A percentile compares a stretch with the other conserved stretches of the same genome.
Evolutionary conservation across 768 basidiomycete species (phyloP).

Genomic region (Tulasnella sp.): DNA sequence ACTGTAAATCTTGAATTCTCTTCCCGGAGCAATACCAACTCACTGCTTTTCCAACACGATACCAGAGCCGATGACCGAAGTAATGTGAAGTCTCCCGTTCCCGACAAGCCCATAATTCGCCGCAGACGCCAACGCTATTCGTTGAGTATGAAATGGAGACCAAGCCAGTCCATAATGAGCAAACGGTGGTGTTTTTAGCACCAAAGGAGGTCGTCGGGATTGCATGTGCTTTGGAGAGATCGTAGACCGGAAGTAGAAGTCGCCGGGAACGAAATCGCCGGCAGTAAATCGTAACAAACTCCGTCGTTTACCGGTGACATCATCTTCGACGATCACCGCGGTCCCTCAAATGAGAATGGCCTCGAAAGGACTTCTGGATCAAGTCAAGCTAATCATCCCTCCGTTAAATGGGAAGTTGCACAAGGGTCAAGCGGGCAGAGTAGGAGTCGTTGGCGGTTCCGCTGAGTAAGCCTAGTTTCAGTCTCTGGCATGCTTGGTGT

Average conservation of each 20-base stretch:
- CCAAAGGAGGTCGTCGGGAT: slow-evolving; percentile 12
- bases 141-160: slow-evolving; percentile 75
- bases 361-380: slow-evolving; percentile 52
- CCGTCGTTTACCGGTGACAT: background rate
- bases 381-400: slow-evolving; percentile 78
- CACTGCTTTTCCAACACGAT: slow-evolving; percentile 6
- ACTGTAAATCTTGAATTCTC: background rate
- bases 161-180: slow-evolving; percentile 74
- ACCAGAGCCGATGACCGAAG: slow-evolving; percentile 35
- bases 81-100: slow-evolving; percentile 78
- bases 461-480: slow-evolving; percentile 58
- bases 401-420: slow-evolving; percentile 82
- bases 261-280: background rate
- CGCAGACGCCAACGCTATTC: slow-evolving; percentile 71
- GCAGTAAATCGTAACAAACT: background rate
- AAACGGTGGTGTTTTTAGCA: slow-evolving; percentile 67
- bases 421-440: slow-evolving; percentile 92
- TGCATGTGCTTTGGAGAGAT: slow-evolving; percentile 1
- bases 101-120: slow-evolving; percentile 95
- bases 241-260: background rate
- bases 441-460: slow-evolving; percentile 91
- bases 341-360: background rate
- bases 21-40: background rate
- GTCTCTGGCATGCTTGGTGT: background rate
- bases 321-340: background rate